phyloP scores from a whole-genome alignment of 148 eudicot species.

The Rhododendron henanense region DNA sequence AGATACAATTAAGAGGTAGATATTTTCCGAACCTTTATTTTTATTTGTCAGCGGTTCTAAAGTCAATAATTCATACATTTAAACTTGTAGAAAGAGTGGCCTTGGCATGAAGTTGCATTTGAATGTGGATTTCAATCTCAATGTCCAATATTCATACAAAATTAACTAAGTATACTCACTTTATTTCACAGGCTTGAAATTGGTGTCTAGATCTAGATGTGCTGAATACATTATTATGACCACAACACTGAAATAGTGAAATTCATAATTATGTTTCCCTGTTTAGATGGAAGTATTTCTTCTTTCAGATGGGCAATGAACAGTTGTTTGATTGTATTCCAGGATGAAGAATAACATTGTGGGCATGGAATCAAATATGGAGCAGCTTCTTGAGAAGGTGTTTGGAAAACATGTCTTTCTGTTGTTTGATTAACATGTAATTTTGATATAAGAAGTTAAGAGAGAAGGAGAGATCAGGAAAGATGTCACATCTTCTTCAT shows the following conservation, averaged over 20 bases:
- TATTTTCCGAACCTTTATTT: conserved; percentile 8
- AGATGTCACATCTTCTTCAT: conserved; percentile 1
- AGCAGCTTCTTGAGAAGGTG: conserved; percentile 94
- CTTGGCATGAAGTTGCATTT: background rate
- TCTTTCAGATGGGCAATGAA: background rate
- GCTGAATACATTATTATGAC: background rate
- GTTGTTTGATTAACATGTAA: conserved; percentile 7
- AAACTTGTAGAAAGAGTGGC: background rate
- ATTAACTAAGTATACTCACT: background rate
- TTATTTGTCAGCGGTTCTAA: background rate
- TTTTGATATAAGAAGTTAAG: background rate
- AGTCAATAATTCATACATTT: background rate
- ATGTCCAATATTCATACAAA: background rate
- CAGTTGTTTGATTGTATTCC: conserved; percentile 6
- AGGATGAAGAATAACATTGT: conserved; percentile 94
- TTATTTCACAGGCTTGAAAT: background rate
- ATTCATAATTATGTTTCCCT: background rate
- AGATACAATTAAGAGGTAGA: conserved; percentile 86
- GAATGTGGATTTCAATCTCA: background rate
- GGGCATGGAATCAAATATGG: conserved; percentile 99
- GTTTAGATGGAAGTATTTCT: background rate
- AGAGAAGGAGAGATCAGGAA: background rate
- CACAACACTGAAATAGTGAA: background rate
- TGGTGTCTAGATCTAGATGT: background rate
- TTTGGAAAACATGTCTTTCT: conserved; percentile 18